Conservation (phyloP, 805 yeast genomes). For the Metschnikowia borealis region DNA sequence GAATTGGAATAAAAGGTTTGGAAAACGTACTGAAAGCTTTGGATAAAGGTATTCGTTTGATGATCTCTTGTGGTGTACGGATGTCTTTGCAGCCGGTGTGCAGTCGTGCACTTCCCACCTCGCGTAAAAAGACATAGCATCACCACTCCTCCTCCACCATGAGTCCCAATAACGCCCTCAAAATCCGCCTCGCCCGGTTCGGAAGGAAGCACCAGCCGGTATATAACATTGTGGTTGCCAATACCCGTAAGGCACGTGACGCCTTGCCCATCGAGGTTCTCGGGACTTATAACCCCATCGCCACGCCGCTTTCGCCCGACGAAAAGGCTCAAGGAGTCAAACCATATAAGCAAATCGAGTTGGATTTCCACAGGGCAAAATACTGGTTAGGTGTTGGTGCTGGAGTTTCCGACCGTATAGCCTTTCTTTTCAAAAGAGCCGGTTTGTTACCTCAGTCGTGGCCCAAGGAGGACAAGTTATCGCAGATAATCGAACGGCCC, state of each 20-base stretch:
- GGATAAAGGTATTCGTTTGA: no score
- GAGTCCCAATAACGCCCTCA: conserved; percentile 44
- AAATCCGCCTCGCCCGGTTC: conserved; percentile 88
- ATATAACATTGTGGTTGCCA: conserved; percentile 88
- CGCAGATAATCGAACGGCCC: conserved; percentile 26
- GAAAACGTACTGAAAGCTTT: no score
- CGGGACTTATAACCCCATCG: conserved; percentile 87
- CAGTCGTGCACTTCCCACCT: not conserved
- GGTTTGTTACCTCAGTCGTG: conserved; percentile 61
- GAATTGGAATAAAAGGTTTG: no score
- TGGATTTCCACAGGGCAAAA: conserved; percentile 85
- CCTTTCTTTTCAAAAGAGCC: conserved; percentile 70
- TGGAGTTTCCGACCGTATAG: conserved; percentile 81
- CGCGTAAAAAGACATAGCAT: not conserved
- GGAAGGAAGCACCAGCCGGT: conserved; percentile 86
- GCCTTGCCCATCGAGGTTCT: conserved; percentile 89
- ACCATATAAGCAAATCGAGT: conserved; percentile 71
- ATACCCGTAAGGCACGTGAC: conserved; percentile 73
- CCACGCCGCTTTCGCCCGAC: conserved; percentile 61
- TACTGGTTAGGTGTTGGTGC: conserved; percentile 99
- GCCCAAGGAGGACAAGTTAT: conserved; percentile 48
- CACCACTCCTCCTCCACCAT: conserved; percentile 3
- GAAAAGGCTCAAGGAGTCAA: conserved; percentile 53
- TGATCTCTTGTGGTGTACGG: not conserved
- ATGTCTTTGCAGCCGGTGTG: not conserved